A percentile compares a stretch with the other conserved stretches of the same genome.
Conservation (phyloP, 2,329 filamentous ascomycete species). For the Alternaria triticina region DNA sequence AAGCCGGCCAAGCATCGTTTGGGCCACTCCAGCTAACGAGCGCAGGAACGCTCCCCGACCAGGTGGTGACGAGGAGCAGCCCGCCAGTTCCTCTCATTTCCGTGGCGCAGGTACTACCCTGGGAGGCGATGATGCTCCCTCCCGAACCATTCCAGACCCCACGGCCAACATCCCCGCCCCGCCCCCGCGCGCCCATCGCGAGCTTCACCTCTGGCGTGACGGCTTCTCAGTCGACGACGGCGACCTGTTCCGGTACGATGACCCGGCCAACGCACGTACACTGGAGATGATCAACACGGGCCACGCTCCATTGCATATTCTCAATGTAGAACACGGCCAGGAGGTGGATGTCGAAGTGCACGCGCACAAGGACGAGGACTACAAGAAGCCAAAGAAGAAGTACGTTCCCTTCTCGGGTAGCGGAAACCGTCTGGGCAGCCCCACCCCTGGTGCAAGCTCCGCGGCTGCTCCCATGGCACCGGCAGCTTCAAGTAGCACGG, state of each 20-base stretch:
- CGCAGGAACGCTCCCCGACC: conserved; percentile 66
- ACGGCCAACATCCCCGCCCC: conserved; percentile 44
- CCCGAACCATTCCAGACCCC: conserved; percentile 71
- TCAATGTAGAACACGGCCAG: conserved; percentile 77
- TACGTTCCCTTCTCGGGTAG: conserved; percentile 77
- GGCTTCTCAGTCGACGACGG: conserved; percentile 88
- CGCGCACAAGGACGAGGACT: conserved; percentile 76
- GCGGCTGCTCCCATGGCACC: conserved; percentile 42
- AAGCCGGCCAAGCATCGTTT: conserved; percentile 14
- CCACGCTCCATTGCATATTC: conserved; percentile 76
- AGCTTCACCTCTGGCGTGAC: conserved; percentile 81
- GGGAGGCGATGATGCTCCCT: conserved; percentile 77
- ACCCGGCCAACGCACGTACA: conserved; percentile 74
- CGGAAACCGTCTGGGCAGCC: conserved; percentile 77
- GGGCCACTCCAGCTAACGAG: conserved; percentile 27
- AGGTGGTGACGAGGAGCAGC: conserved; percentile 58
- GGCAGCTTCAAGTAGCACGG: conserved; percentile 41
- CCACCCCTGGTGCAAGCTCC: conserved; percentile 67
- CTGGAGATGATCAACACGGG: conserved; percentile 78
- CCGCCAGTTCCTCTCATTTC: conserved; percentile 62
- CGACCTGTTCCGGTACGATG: conserved; percentile 76
- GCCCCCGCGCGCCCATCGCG: conserved; percentile 66
- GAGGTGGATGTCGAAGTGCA: conserved; percentile 79
- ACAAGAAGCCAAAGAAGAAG: conserved; percentile 73
- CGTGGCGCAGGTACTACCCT: conserved; percentile 75